Evolutionary conservation across 2,329 filamentous ascomycete species (phyloP).

Genomic region (Diaporthe sp.): DNA sequence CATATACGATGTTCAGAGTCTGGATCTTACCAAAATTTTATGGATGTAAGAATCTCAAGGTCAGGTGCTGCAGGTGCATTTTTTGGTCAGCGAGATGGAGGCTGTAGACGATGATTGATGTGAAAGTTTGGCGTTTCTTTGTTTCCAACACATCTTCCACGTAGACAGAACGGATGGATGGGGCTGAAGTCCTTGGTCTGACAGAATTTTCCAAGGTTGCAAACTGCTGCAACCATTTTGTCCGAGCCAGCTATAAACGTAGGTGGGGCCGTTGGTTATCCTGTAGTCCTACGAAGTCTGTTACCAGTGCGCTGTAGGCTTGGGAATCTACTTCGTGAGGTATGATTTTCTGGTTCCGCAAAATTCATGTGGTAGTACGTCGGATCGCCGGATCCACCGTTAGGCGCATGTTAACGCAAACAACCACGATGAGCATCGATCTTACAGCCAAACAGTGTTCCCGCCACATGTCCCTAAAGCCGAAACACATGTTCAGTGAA

Average conservation of each 20-base stretch:
- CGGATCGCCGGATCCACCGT: neutral
- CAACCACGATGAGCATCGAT: too few relatives aligned
- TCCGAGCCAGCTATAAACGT: neutral
- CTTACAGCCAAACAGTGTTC: neutral
- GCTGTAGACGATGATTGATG: neutral
- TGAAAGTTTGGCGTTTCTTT: neutral
- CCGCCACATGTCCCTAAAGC: neutral
- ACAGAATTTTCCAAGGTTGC: neutral
- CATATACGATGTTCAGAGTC: neutral
- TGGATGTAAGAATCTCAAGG: neutral
- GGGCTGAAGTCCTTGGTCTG: neutral
- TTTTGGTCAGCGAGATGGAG: neutral
- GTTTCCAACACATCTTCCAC: neutral
- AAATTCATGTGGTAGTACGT: neutral
- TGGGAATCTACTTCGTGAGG: neutral
- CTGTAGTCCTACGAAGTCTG: neutral
- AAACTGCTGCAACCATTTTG: neutral
- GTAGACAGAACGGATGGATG: neutral
- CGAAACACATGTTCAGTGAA: neutral
- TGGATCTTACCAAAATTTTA: neutral
- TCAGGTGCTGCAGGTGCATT: neutral
- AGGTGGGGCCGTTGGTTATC: neutral
- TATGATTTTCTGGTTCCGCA: neutral
- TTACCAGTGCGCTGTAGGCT: neutral
- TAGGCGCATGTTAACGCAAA: too few relatives aligned